A percentile compares a stretch with the other conserved stretches of the same genome.
phyloP scores from a whole-genome alignment of 371 early-diverging fungal genomes.

The Actinomucor elegans region DNA sequence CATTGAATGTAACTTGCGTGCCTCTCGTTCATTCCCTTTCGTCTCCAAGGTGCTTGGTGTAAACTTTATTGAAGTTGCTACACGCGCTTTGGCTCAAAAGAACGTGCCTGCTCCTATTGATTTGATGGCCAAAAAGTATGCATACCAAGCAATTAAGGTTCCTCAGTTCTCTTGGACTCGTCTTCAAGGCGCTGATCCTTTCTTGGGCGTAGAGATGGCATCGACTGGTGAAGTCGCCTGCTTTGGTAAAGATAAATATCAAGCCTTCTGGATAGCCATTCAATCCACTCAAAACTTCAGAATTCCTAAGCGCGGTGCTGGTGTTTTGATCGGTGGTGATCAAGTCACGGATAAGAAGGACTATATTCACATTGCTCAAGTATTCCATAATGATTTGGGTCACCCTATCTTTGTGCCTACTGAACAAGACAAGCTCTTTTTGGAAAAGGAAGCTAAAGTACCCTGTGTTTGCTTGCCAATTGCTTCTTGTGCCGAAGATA shows the following conservation, averaged over 20 bases:
- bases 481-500: constrained; percentile 39
- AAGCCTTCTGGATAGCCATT: constrained; percentile 82
- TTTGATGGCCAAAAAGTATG: constrained; percentile 63
- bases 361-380: constrained; percentile 64
- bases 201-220: constrained; percentile 97
- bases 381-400: constrained; percentile 59
- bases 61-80: constrained; percentile 89
- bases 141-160: constrained; percentile 87
- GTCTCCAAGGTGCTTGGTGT: constrained; percentile 91
- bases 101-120: constrained; percentile 64
- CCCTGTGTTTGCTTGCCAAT: constrained; percentile 51
- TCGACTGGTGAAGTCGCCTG: constrained; percentile 97
- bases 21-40: constrained; percentile 95
- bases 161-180: constrained; percentile 95
- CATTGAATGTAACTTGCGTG: constrained; percentile 96
- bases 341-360: constrained; percentile 69
- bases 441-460: constrained; percentile 44
- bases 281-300: constrained; percentile 86
- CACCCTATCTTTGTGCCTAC: constrained; percentile 73
- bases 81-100: constrained; percentile 71
- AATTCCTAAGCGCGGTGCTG: constrained; percentile 63
- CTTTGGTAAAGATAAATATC: constrained; percentile 87
- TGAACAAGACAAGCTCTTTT: constrained; percentile 49
- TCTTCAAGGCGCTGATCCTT: constrained; percentile 91
- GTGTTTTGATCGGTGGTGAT: constrained; percentile 76